Evolutionary conservation across 2,329 filamentous ascomycete species (phyloP).

Genomic region (Beauveria brongniartii): DNA sequence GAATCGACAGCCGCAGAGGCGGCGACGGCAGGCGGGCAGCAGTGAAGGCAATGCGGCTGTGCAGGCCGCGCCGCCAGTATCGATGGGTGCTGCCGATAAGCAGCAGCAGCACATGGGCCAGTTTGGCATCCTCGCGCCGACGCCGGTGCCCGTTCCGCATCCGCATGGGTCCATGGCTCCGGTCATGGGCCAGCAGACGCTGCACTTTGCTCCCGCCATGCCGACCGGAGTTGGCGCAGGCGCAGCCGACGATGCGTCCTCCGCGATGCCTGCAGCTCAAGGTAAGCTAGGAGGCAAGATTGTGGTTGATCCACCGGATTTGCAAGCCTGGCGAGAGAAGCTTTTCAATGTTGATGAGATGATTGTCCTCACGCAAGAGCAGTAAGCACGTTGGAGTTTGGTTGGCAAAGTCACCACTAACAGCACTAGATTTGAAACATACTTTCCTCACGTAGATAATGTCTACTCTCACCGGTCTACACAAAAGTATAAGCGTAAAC

Average conservation of each 20-base stretch:
- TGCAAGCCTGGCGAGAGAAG: conserved; percentile 61
- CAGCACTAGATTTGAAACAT: conserved; percentile 58
- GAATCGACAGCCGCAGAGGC: conserved; percentile 1
- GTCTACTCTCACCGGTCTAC: conserved; percentile 79
- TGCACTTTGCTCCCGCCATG: neutral
- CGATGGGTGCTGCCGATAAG: neutral
- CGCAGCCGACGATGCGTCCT: neutral
- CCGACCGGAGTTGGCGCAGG: conserved; percentile 10
- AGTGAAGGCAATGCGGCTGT: conserved; percentile 13
- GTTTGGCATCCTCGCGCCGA: conserved; percentile 38
- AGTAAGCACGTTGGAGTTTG: conserved; percentile 39
- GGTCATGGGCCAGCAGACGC: conserved; percentile 2
- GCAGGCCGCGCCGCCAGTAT: conserved; percentile 16
- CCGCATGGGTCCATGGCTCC: neutral
- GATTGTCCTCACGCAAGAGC: conserved; percentile 64
- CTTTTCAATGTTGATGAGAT: conserved; percentile 69
- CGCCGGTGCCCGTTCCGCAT: conserved; percentile 15
- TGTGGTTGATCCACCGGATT: conserved; percentile 57
- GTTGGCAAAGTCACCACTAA: conserved; percentile 9
- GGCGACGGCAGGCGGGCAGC: conserved; percentile 4
- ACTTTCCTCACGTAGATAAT: conserved; percentile 78
- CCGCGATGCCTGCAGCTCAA: conserved; percentile 27
- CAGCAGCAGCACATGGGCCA: conserved; percentile 23
- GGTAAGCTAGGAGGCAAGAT: conserved; percentile 44
- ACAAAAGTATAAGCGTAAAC: conserved; percentile 71